Evolutionary conservation across 306 rosid species (phyloP), one percentile per base, ranked within the genome.

Genomic region (Vachellia collinsii): DNA sequence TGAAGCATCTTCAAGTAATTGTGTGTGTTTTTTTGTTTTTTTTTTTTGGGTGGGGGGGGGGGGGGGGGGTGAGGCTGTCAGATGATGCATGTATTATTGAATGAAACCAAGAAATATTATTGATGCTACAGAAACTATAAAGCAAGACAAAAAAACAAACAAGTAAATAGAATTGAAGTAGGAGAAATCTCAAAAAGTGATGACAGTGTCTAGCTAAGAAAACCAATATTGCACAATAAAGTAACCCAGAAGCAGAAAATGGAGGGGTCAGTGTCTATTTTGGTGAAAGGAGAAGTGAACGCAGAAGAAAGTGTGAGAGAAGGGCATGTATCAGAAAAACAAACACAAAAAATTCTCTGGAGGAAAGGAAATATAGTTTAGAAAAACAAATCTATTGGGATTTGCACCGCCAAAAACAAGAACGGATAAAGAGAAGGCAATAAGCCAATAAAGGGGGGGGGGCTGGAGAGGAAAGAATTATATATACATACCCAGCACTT

Each of bases 401-500:
- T 84, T 78, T 83, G 87, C 80, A 87, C 80, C 79, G 3, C 78
- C 77, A 74, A 86, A 29, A 25, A 62, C 66, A 63, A 1, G 42
- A 63, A 62, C 7, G 41, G 34, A 63, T 4, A 22, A n/a, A 38
- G 38, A 9, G 29, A 56, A 3, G 25, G 63, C 29, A 56, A 56
- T 56, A n/a, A 62, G n/a, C n/a, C n/a, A n/a, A 62, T 62, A 8
- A 25, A 23, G 3, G 37, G 29, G 68, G 29, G 8, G 61, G 61
- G 16, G 13, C 13, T 7, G 10, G 7, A 56, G 20, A 20, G 63
- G 63, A 19, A 54, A 54, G 62, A 56, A n/a, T 44, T 44, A 44
- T 44, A 9, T 19, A 53, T 51, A 51, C 11, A 38, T 87, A 93
- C 98, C 94, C 94, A 72, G 92, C 85, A 80, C 87, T 93, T 56